phyloP scores from a whole-genome alignment of 305 asterid genomes.

The Withania somnifera region DNA sequence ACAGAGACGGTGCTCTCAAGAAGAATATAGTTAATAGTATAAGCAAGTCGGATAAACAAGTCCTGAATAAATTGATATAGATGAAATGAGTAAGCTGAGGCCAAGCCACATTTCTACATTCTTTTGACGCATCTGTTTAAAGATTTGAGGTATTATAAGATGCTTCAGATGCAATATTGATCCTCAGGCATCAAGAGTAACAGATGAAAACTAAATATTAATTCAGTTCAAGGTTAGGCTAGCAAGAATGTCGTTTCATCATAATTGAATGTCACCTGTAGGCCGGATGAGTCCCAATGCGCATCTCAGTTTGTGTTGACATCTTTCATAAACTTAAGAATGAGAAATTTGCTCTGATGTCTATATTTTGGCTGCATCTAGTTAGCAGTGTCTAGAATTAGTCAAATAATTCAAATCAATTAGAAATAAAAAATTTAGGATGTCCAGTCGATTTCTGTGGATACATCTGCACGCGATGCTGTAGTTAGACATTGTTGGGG shows the following conservation, averaged over 20 bases:
- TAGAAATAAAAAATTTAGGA: neutral
- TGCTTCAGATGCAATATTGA: neutral
- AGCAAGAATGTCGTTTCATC: neutral
- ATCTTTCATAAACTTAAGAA: neutral
- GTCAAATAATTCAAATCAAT: neutral
- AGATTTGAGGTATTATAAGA: neutral
- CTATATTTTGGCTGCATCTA: neutral
- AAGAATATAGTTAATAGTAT: too few relatives aligned
- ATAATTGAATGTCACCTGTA: neutral
- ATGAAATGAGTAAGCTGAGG: too few relatives aligned
- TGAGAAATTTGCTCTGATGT: neutral
- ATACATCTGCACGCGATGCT: neutral
- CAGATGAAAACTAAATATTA: neutral
- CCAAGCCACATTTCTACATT: too few relatives aligned
- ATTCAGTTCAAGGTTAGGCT: neutral
- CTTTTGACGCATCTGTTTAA: neutral
- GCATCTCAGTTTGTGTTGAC: neutral
- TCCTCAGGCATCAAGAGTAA: neutral
- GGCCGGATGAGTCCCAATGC: neutral
- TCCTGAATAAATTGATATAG: too few relatives aligned
- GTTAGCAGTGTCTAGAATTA: neutral
- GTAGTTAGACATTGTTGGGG: neutral
- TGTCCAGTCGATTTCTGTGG: neutral
- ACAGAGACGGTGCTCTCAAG: too few relatives aligned
- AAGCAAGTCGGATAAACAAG: too few relatives aligned